Percentiles rank a stretch among this genome's conserved stretches.
Evolutionary conservation across 495 filamentous ascomycete species (phyloP).

Genomic region (Usnea hakonensis): DNA sequence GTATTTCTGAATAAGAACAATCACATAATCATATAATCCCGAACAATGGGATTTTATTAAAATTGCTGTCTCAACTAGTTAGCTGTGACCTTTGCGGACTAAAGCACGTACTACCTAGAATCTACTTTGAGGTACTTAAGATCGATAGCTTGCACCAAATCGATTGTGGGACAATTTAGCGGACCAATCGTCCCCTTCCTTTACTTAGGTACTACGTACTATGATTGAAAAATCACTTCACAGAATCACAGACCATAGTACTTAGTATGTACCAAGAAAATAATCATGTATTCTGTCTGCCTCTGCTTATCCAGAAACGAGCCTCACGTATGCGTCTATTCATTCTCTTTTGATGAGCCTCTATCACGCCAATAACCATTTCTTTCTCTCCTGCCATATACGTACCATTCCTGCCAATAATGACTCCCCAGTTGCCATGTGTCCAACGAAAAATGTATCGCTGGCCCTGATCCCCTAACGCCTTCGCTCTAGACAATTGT

Average conservation of each 20-base stretch:
- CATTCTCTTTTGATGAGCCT: neutral
- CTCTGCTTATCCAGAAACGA: neutral
- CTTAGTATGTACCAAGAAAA: neutral
- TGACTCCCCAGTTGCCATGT: neutral
- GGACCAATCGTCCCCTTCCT: neutral
- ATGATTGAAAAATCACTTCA: no score
- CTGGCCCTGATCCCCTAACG: conserved; percentile 7
- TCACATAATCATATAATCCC: no score
- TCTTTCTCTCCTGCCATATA: neutral
- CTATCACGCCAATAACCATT: neutral
- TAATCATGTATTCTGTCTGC: neutral
- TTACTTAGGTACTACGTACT: no score
- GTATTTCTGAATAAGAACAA: no score
- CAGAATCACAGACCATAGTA: no score
- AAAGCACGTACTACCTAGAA: neutral
- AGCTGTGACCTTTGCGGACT: no score
- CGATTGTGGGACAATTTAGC: neutral
- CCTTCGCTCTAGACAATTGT: conserved; percentile 18
- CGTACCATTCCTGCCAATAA: neutral
- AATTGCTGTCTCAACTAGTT: no score
- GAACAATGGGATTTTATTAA: no score
- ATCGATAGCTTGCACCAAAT: no score
- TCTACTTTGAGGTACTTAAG: neutral
- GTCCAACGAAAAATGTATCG: conserved; percentile 7
- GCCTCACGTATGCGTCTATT: neutral